Conservation (phyloP, 2,329 filamentous ascomycete genomes). For the Colletotrichum gloeosporioides region DNA sequence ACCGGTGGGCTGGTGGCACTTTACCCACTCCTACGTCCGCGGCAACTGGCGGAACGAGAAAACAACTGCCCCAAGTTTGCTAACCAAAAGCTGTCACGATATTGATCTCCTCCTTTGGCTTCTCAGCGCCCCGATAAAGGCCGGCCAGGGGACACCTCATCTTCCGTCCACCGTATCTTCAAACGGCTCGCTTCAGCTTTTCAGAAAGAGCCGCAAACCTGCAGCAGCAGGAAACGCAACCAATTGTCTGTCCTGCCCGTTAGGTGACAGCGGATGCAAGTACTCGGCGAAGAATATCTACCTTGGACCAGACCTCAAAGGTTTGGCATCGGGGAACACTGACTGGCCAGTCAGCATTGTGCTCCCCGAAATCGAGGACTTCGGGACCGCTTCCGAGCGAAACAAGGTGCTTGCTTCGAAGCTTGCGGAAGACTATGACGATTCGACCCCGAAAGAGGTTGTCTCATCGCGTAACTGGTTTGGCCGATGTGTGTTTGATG, state of each 20-base stretch:
- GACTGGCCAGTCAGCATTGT: slow-evolving; percentile 89
- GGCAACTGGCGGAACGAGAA: slow-evolving; percentile 92
- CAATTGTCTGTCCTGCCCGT: slow-evolving; percentile 83
- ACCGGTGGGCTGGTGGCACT: slow-evolving; percentile 97
- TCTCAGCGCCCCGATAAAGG: slow-evolving; percentile 72
- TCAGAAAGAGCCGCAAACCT: slow-evolving; percentile 79
- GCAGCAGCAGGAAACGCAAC: slow-evolving; percentile 75
- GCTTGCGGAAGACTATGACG: slow-evolving; percentile 59
- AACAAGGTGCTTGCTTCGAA: slow-evolving; percentile 46
- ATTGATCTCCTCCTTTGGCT: slow-evolving; percentile 94
- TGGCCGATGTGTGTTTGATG: slow-evolving; percentile 93
- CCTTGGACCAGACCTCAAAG: slow-evolving; percentile 64
- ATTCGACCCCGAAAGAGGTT: slow-evolving; percentile 50
- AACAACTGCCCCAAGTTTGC: slow-evolving; percentile 77
- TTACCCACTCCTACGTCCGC: slow-evolving; percentile 86
- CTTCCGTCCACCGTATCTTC: slow-evolving; percentile 79
- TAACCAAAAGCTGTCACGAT: slow-evolving; percentile 97
- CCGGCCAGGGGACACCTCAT: slow-evolving; percentile 61
- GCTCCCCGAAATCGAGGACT: slow-evolving; percentile 90
- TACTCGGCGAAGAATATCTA: slow-evolving; percentile 90
- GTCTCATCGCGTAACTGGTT: slow-evolving; percentile 73
- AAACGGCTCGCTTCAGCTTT: slow-evolving; percentile 78
- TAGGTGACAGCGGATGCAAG: slow-evolving; percentile 74
- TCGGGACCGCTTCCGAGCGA: slow-evolving; percentile 46
- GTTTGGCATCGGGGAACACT: slow-evolving; percentile 69